phyloP scores from a whole-genome alignment of 2,329 filamentous ascomycete genomes.

The Trichoderma simmonsii region DNA sequence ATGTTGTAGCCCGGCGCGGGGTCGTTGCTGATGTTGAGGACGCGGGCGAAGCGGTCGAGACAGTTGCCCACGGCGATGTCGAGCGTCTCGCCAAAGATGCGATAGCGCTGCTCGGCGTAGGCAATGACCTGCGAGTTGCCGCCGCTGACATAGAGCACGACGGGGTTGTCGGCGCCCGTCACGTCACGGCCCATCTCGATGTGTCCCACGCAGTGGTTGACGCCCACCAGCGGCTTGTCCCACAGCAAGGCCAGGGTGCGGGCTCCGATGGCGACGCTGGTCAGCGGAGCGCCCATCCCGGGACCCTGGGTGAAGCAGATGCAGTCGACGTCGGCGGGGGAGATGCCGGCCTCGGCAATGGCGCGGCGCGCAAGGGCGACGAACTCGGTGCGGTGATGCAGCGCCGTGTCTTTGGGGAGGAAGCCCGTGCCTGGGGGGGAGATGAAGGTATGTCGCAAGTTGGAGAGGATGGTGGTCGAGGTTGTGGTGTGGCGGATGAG shows the following conservation, averaged over 20 bases:
- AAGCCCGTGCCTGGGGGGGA: slow-evolving; percentile 92
- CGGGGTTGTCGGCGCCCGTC: slow-evolving; percentile 84
- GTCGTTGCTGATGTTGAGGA: slow-evolving; percentile 88
- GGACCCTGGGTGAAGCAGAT: slow-evolving; percentile 95
- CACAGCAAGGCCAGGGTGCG: slow-evolving; percentile 79
- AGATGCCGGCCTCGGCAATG: slow-evolving; percentile 61
- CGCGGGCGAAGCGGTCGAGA: slow-evolving; percentile 90
- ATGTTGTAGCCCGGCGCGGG: slow-evolving; percentile 98
- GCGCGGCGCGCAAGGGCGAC: slow-evolving; percentile 76
- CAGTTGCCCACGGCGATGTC: slow-evolving; percentile 98
- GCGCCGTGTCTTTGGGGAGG: slow-evolving; percentile 91
- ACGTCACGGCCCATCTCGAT: slow-evolving; percentile 98
- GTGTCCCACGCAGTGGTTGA: slow-evolving; percentile 97
- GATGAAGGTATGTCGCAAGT: slow-evolving; percentile 90
- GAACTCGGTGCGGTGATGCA: slow-evolving; percentile 85
- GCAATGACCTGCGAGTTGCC: slow-evolving; percentile 98
- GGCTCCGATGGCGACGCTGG: slow-evolving; percentile 80
- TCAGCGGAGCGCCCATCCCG: slow-evolving; percentile 92
- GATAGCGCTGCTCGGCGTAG: slow-evolving; percentile 89
- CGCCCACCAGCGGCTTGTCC: slow-evolving; percentile 83
- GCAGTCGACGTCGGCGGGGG: slow-evolving; percentile 73
- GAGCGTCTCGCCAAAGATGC: slow-evolving; percentile 96
- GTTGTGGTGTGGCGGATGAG: slow-evolving; percentile 73
- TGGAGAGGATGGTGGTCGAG: slow-evolving; percentile 71
- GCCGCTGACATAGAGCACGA: slow-evolving; percentile 92